These are phyloP conservation scores for Phytophthora citricola DNA, from an alignment of 352 stramenopile species.

Conservation along the genomic window DNA sequence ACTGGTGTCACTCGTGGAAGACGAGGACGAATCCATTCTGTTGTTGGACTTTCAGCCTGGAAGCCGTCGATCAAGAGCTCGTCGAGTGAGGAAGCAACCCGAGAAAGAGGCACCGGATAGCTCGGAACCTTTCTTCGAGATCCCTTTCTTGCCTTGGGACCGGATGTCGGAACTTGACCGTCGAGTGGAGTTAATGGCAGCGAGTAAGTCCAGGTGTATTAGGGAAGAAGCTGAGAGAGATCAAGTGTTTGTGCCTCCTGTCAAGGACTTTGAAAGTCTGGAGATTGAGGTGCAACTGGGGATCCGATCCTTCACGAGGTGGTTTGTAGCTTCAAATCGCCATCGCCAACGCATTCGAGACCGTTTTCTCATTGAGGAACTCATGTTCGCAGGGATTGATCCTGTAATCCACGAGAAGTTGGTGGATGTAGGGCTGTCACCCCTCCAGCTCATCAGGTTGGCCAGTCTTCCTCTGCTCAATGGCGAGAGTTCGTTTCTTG, in stretches of 20 bases:
- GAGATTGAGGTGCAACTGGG: slow-evolving; percentile 54
- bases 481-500: slow-evolving; percentile 64
- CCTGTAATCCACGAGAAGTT: slow-evolving; percentile 47
- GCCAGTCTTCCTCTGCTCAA: slow-evolving; percentile 19
- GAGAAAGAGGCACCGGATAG: slow-evolving; percentile 12
- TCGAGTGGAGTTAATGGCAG: slow-evolving; percentile 59
- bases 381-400: slow-evolving; percentile 60
- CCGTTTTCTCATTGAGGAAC: slow-evolving; percentile 63
- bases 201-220: slow-evolving; percentile 59
- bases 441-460: slow-evolving; percentile 38
- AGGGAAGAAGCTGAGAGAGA: slow-evolving; percentile 45
- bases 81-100: slow-evolving; percentile 4
- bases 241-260: slow-evolving; percentile 43
- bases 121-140: slow-evolving; percentile 16
- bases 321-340: slow-evolving; percentile 54
- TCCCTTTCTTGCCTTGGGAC: slow-evolving; percentile 51
- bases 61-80: slow-evolving; percentile 13
- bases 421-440: slow-evolving; percentile 32
- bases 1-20: slow-evolving; percentile 55
- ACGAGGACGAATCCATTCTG: slow-evolving; percentile 52
- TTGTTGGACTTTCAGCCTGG: slow-evolving; percentile 51
- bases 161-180: slow-evolving; percentile 48
- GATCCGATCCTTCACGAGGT: slow-evolving; percentile 62
- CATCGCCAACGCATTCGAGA: slow-evolving; percentile 58
- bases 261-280: slow-evolving; percentile 52